Evolutionary conservation across 129 eudicot species (phyloP).

Genomic region (Tagetes patula): DNA sequence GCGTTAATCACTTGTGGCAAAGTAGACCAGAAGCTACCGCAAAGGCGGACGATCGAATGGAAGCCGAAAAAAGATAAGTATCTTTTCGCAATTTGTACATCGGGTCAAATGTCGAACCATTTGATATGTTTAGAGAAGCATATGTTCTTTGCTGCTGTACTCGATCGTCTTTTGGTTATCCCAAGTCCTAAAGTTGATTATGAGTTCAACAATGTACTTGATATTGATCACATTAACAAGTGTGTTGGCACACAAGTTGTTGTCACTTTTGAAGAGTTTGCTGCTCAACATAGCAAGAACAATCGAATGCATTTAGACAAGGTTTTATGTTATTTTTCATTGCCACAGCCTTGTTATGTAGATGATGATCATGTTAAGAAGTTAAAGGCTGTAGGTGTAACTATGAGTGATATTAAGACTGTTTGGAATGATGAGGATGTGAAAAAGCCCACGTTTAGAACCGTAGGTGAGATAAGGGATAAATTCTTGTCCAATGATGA

Average conservation of each 20-base stretch:
- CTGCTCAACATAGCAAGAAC: conserved; percentile 46
- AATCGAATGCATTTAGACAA: conserved; percentile 55
- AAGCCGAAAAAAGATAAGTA: conserved; percentile 70
- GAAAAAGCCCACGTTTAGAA: conserved; percentile 73
- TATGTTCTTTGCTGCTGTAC: conserved; percentile 86
- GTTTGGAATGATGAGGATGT: conserved; percentile 91
- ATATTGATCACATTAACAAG: conserved; percentile 79
- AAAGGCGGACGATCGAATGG: conserved; percentile 76
- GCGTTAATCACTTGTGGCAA: conserved; percentile 42
- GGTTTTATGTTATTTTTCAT: conserved; percentile 80
- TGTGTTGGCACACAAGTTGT: conserved; percentile 77
- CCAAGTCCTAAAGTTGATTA: conserved; percentile 85
- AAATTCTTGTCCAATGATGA: conserved; percentile 68
- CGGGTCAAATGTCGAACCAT: conserved; percentile 98
- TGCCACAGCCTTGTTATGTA: conserved; percentile 68
- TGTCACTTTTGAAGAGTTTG: conserved; percentile 78
- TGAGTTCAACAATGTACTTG: conserved; percentile 70
- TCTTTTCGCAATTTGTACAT: conserved; percentile 79
- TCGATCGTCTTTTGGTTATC: conserved; percentile 64
- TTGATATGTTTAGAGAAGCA: conserved; percentile 95
- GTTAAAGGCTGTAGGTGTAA: conserved; percentile 65
- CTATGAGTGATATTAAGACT: conserved; percentile 58
- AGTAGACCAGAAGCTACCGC: conserved; percentile 45
- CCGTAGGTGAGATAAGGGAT: conserved; percentile 53
- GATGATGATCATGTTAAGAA: conserved; percentile 90